phyloP scores from a whole-genome alignment of 2,329 filamentous ascomycete species.

The Microcyclospora pomicola region DNA sequence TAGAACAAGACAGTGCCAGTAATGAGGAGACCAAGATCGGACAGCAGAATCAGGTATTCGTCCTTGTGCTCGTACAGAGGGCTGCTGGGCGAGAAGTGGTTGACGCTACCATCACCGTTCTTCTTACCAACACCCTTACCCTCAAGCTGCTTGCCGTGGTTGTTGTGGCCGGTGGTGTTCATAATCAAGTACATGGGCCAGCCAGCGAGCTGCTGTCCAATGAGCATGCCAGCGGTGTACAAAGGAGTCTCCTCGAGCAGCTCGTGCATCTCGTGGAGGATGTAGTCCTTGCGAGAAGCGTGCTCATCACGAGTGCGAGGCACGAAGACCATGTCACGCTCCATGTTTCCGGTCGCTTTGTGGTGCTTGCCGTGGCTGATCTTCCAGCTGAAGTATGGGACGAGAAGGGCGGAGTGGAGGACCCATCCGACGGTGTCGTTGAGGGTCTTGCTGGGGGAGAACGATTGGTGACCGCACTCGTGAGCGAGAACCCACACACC shows the following conservation, averaged over 20 bases:
- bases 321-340: conserved; percentile 98
- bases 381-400: conserved; percentile 99
- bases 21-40: conserved; percentile 62
- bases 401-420: conserved; percentile 73
- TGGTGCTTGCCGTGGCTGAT: conserved; percentile 99
- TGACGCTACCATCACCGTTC: conserved; percentile 76
- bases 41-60: conserved; percentile 71
- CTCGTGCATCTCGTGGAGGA: conserved; percentile 72
- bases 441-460: conserved; percentile 78
- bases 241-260: conserved; percentile 91
- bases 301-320: conserved; percentile 78
- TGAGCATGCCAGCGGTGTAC: conserved; percentile 56
- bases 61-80: conserved; percentile 88
- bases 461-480: conserved; percentile 94
- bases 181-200: conserved; percentile 84
- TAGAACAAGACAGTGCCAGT: conserved; percentile 48
- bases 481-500: conserved; percentile 94
- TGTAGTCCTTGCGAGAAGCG: conserved; percentile 57
- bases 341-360: conserved; percentile 95
- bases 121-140: conserved; percentile 85
- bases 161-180: conserved; percentile 95
- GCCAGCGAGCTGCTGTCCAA: conserved; percentile 78
- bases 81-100: conserved; percentile 83
- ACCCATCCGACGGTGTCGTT: conserved; percentile 92
- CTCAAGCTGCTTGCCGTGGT: conserved; percentile 80